Evolutionary conservation across 1,284 basidiomycete species (phyloP).

Genomic region (Apiotrichum gracile): DNA sequence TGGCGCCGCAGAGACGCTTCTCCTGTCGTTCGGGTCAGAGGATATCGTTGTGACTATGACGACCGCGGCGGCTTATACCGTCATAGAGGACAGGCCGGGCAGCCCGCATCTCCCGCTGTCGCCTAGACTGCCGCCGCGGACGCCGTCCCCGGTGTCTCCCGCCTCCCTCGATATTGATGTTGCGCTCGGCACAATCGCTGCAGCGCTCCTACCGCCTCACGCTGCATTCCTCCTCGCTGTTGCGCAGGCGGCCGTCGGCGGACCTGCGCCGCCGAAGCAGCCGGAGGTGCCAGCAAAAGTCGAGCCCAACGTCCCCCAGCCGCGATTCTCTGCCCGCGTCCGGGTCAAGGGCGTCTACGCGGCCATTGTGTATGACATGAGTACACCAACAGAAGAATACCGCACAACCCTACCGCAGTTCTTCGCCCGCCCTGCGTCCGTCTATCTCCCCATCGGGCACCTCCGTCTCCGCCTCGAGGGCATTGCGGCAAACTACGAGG

Average conservation of each 20-base stretch:
- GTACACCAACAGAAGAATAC: neutral
- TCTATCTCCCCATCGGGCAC: constrained; percentile 33
- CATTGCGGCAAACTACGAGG: constrained; percentile 19
- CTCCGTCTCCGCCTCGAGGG: constrained; percentile 37
- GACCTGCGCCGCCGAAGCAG: neutral
- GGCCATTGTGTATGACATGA: constrained; percentile 31
- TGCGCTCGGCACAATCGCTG: constrained; percentile 24
- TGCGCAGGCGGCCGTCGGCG: constrained; percentile 4
- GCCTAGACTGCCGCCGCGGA: neutral
- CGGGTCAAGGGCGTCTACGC: constrained; percentile 29
- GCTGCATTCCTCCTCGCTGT: constrained; percentile 23
- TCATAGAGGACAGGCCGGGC: neutral
- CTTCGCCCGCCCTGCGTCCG: constrained; percentile 31
- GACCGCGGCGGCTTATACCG: constrained; percentile 10
- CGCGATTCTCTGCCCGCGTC: constrained; percentile 18
- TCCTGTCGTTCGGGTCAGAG: constrained; percentile 39
- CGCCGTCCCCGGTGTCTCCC: neutral
- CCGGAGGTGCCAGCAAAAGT: neutral
- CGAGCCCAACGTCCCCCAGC: neutral
- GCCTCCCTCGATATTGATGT: constrained; percentile 19
- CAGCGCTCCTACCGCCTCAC: constrained; percentile 28
- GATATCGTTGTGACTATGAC: constrained; percentile 35
- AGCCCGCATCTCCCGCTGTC: neutral
- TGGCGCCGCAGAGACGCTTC: constrained; percentile 9
- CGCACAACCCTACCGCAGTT: constrained; percentile 13